Evolutionary conservation across 306 rosid genomes (phyloP).

Genomic region (Carpinus viminea): DNA sequence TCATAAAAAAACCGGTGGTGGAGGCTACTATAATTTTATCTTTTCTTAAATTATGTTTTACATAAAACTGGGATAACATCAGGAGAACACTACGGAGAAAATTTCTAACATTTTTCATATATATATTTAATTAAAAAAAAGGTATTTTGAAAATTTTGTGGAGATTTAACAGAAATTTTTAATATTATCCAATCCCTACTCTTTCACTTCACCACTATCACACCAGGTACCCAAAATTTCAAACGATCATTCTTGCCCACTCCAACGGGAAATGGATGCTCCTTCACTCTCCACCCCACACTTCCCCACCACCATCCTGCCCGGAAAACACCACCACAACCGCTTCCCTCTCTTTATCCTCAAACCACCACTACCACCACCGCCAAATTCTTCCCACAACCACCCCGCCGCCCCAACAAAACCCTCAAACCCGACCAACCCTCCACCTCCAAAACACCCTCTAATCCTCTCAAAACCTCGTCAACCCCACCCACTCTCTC

Average conservation of each 20-base stretch:
- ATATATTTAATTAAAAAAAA: no score
- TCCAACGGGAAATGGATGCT: slow-evolving; percentile 53
- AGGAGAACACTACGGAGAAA: no score
- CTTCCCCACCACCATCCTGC: slow-evolving; percentile 29
- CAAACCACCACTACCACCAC: slow-evolving; percentile 41
- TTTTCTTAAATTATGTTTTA: no score
- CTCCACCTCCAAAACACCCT: slow-evolving; percentile 34
- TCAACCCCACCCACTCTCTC: slow-evolving; percentile 40
- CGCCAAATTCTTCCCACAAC: slow-evolving; percentile 35
- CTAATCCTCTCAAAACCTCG: slow-evolving; percentile 60
- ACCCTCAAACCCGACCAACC: slow-evolving; percentile 43
- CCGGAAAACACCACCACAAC: slow-evolving; percentile 29
- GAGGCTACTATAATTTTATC: no score
- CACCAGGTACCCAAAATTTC: background rate
- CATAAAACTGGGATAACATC: no score
- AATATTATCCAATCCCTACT: no score
- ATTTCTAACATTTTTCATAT: no score
- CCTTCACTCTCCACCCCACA: slow-evolving; percentile 47
- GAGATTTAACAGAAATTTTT: no score
- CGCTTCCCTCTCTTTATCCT: slow-evolving; percentile 43
- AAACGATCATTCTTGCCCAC: background rate
- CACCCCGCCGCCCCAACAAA: slow-evolving; percentile 67
- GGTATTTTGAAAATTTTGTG: no score
- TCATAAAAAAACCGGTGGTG: no score
- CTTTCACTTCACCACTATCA: no score